Base-by-base conservation (phyloP, 202 grass and related monocot genomes). In the Eragrostis tef region DNA sequence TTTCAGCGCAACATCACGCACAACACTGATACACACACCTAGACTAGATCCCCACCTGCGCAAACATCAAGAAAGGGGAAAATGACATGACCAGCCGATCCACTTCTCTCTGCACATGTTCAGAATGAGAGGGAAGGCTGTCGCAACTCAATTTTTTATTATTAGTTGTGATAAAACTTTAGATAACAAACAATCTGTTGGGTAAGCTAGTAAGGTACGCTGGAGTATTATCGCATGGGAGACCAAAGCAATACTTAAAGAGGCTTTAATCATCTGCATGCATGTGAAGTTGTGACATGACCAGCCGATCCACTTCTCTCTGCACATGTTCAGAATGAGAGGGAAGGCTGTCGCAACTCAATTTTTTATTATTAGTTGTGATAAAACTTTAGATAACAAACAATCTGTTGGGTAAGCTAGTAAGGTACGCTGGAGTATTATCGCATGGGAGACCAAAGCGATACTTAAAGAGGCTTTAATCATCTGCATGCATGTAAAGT, bases 41-140 rank as follows among this genome's bases (percentile, higher is more conserved):
- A 31, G 22, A 64, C 47, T 70, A 39, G 45, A 86, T 67, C 52
- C 79, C 90, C 74, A 87, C 61, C 91, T 84, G 84, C 81, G 63
- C 77, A 70, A 92, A 83, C 78, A 87, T 82, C 81, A 79, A 91
- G 79, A 89, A 94, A 90, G 82, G 81, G 81, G 83, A 97, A 84
- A 97, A 94, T 87, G 94, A 90, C 87, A 86, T 86, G 89, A 89
- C 87, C 67, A 74, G 20, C 75, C 79, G 73, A 94, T 87, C 78
- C 87, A 91, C 73, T 87, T 81, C 70, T 71, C 79, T 51, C 79
- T 74, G 62, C 83, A 75, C 86, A 88, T 87, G 81, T 74, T 75
- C 81, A 69, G 75, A 82, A 77, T 70, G 64, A 87, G 71, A 92
- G 64, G 71, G 64, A 97, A 94, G 47, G 17, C 64, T 56, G 65